Percentiles rank a stretch among this genome's conserved stretches.
phyloP scores from a whole-genome alignment of 176 grass and related monocot species.

The Hyparrhenia diplandra region DNA sequence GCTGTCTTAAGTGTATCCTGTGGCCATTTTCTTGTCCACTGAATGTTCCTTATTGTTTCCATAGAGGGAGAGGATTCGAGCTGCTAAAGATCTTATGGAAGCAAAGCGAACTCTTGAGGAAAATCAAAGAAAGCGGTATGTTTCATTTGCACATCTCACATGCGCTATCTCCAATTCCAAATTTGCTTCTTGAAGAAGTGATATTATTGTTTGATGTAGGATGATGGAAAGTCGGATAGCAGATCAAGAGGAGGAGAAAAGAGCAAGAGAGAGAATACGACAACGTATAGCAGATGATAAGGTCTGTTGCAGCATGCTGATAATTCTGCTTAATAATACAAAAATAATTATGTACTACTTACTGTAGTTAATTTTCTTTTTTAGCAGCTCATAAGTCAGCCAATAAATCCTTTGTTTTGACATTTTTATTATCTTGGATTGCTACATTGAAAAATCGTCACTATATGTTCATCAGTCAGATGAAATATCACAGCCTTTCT shows the following conservation, averaged over 20 bases:
- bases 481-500: not conserved
- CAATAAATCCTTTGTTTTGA: not conserved
- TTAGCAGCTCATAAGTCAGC: not conserved
- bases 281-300: constrained; percentile 74
- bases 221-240: constrained; percentile 50
- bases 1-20: not conserved
- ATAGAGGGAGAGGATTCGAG: constrained; percentile 63
- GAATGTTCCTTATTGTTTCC: constrained; percentile 25
- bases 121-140: constrained; percentile 75
- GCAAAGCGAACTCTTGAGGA: constrained; percentile 66
- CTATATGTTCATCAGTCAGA: not conserved
- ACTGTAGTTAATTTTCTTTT: not conserved
- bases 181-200: not conserved
- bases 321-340: not conserved
- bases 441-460: not conserved
- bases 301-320: constrained; percentile 21
- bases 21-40: not conserved
- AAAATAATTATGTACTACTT: not conserved
- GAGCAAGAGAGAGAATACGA: constrained; percentile 65
- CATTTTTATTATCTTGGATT: not conserved
- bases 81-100: constrained; percentile 63
- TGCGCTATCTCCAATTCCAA: not conserved
- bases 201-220: constrained; percentile 45
- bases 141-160: constrained; percentile 20
- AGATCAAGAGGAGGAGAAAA: constrained; percentile 86